A percentile compares a stretch with the other conserved stretches of the same genome.
Conservation (phyloP, 306 rosid genomes). For the Senna siamea region DNA sequence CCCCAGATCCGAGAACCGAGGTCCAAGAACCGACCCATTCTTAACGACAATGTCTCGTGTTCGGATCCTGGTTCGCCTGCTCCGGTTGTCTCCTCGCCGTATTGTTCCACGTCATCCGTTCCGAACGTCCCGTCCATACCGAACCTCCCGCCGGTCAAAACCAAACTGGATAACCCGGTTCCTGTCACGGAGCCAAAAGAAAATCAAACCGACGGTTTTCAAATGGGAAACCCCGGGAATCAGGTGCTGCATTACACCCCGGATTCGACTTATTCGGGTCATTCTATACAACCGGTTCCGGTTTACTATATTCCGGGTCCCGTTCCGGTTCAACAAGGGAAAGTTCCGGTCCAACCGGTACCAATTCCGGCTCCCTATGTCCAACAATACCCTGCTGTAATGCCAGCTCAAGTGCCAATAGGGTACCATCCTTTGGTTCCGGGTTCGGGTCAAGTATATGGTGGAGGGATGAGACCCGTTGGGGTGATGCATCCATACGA, state of each 20-base stretch:
- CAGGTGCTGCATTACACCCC: conserved; percentile 48
- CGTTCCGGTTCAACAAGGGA: conserved; percentile 50
- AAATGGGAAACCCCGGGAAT: conserved; percentile 36
- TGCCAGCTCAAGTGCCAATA: conserved; percentile 54
- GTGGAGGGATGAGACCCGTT: conserved; percentile 54
- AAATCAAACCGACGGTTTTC: conserved; percentile 32
- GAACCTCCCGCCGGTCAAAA: conserved; percentile 82
- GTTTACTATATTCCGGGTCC: conserved; percentile 54
- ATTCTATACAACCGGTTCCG: conserved; percentile 45
- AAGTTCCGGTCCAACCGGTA: conserved; percentile 47
- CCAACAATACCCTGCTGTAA: conserved; percentile 50
- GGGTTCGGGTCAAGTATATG: conserved; percentile 58
- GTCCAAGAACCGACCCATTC: conserved; percentile 39
- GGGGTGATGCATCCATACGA: conserved; percentile 50
- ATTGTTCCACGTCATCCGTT: conserved; percentile 65
- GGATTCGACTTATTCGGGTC: conserved; percentile 52
- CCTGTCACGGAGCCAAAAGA: conserved; percentile 46
- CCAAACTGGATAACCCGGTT: conserved; percentile 51
- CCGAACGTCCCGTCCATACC: conserved; percentile 55
- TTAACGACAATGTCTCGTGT: conserved; percentile 54
- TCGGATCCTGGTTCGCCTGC: conserved; percentile 91
- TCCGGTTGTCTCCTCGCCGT: conserved; percentile 58
- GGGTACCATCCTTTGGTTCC: conserved; percentile 60
- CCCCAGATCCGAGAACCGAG: conserved; percentile 47
- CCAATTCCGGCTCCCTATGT: conserved; percentile 50